These are phyloP conservation scores for Quillaja saponaria DNA, from an alignment of 306 rosid genomes.

Conservation along the genomic window DNA sequence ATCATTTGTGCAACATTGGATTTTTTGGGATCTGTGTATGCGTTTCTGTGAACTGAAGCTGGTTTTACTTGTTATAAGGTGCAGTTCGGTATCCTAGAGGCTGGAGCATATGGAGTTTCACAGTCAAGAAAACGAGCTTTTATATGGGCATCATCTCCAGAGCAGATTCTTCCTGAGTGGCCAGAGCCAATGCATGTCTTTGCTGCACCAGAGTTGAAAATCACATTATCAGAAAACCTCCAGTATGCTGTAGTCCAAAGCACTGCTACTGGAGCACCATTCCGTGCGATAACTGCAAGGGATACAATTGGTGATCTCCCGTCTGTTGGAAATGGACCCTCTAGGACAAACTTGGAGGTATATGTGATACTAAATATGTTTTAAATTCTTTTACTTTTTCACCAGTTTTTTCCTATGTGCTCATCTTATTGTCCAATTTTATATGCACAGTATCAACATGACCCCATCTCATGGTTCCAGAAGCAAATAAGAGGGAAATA, in stretches of 20 bases:
- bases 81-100: conserved; percentile 95
- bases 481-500: conserved; percentile 76
- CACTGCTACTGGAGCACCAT: conserved; percentile 89
- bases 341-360: conserved; percentile 69
- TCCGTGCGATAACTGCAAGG: conserved; percentile 86
- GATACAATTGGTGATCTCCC: conserved; percentile 99
- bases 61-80: conserved; percentile 52
- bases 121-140: conserved; percentile 96
- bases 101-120: conserved; percentile 94
- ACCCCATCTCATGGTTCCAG: conserved; percentile 87
- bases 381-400: neutral
- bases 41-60: neutral
- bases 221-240: conserved; percentile 50
- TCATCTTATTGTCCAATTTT: conserved; percentile 13
- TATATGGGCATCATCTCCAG: conserved; percentile 98
- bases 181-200: conserved; percentile 98
- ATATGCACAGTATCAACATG: conserved; percentile 62
- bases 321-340: conserved; percentile 85
- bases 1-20: no score
- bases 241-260: conserved; percentile 87
- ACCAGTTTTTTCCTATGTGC: conserved; percentile 1
- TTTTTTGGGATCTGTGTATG: neutral
- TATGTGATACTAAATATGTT: conserved; percentile 2
- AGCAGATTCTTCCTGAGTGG: conserved; percentile 91
- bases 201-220: conserved; percentile 76